These are phyloP conservation scores for Hypoxylon lenormandii DNA, from an alignment of 495 filamentous ascomycete genomes.

Conservation along the genomic window DNA sequence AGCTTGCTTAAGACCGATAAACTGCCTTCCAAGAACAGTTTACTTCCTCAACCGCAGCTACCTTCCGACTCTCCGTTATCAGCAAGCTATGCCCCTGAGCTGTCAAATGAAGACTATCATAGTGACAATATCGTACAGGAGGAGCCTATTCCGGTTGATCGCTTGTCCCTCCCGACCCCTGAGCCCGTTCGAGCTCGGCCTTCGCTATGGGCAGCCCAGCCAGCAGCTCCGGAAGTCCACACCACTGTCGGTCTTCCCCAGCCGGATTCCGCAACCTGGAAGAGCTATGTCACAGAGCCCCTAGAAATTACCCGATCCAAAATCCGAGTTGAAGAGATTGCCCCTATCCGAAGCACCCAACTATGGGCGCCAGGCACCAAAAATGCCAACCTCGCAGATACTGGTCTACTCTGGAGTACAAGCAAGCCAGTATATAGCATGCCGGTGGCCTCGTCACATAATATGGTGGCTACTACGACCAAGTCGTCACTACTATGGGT, in stretches of 20 bases:
- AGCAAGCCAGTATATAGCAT: slow-evolving; percentile 23
- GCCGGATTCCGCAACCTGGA: slow-evolving; percentile 46
- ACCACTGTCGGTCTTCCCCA: slow-evolving; percentile 42
- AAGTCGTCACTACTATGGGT: slow-evolving; percentile 22
- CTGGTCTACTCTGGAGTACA: slow-evolving; percentile 34
- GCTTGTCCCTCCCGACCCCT: not conserved
- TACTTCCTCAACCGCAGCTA: slow-evolving; percentile 48
- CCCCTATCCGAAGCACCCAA: slow-evolving; percentile 46
- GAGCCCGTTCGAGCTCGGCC: not conserved
- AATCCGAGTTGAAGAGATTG: slow-evolving; percentile 22
- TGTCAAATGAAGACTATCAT: slow-evolving; percentile 52
- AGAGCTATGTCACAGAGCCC: slow-evolving; percentile 35
- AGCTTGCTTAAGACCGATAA: slow-evolving; percentile 61
- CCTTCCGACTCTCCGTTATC: slow-evolving; percentile 23
- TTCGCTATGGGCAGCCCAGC: slow-evolving; percentile 38
- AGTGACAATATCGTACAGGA: slow-evolving; percentile 37
- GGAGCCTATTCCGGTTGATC: slow-evolving; percentile 38
- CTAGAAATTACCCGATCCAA: slow-evolving; percentile 21
- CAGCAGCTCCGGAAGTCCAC: not conserved
- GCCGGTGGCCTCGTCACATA: slow-evolving; percentile 11
- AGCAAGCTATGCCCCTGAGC: slow-evolving; percentile 48
- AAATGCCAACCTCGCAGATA: slow-evolving; percentile 4
- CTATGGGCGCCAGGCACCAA: slow-evolving; percentile 43
- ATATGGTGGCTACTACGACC: slow-evolving; percentile 6
- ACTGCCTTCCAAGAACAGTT: slow-evolving; percentile 61